Percentiles rank a stretch among this genome's conserved stretches.
These are phyloP conservation scores for Neopestalotiopsis rosae DNA, from an alignment of 2,329 filamentous ascomycete genomes.

Conservation along the genomic window DNA sequence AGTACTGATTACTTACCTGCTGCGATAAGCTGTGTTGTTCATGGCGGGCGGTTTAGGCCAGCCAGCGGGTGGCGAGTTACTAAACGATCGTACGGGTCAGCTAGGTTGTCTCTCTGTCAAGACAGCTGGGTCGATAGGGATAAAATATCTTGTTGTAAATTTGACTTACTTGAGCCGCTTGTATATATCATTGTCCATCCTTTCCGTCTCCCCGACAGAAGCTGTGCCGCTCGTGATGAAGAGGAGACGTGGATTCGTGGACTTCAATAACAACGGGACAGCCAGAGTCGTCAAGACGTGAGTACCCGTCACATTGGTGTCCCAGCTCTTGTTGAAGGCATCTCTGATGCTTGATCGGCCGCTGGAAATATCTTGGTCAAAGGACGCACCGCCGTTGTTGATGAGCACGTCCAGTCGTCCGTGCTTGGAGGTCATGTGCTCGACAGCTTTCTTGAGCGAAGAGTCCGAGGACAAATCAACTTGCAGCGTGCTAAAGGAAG, in stretches of 20 bases:
- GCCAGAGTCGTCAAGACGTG: slow-evolving; percentile 41
- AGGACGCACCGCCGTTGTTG: slow-evolving; percentile 54
- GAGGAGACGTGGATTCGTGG: slow-evolving; percentile 47
- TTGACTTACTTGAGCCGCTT: slow-evolving; percentile 2
- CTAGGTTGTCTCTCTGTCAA: background rate
- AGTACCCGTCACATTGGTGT: slow-evolving; percentile 49
- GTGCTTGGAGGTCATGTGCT: slow-evolving; percentile 40
- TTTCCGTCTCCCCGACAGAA: slow-evolving; percentile 37
- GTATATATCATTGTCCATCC: slow-evolving; percentile 21
- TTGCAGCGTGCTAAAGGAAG: slow-evolving; percentile 45
- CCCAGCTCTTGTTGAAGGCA: slow-evolving; percentile 45
- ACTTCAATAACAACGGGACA: slow-evolving; percentile 48
- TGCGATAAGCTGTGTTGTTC: slow-evolving; percentile 40
- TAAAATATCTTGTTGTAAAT: background rate
- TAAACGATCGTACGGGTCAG: slow-evolving; percentile 22
- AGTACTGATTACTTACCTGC: slow-evolving; percentile 14
- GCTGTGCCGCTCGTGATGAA: slow-evolving; percentile 53
- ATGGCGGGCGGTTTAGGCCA: slow-evolving; percentile 44
- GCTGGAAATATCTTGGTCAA: slow-evolving; percentile 35
- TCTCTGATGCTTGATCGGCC: slow-evolving; percentile 40
- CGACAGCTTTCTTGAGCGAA: slow-evolving; percentile 48
- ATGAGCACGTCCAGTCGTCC: slow-evolving; percentile 51
- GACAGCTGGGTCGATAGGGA: background rate
- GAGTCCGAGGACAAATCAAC: slow-evolving; percentile 53
- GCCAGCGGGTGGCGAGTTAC: slow-evolving; percentile 33